Evolutionary conservation across 805 yeast species (phyloP), one percentile per base, ranked within the genome.

Genomic region (Kockiozyma suomiensis): DNA sequence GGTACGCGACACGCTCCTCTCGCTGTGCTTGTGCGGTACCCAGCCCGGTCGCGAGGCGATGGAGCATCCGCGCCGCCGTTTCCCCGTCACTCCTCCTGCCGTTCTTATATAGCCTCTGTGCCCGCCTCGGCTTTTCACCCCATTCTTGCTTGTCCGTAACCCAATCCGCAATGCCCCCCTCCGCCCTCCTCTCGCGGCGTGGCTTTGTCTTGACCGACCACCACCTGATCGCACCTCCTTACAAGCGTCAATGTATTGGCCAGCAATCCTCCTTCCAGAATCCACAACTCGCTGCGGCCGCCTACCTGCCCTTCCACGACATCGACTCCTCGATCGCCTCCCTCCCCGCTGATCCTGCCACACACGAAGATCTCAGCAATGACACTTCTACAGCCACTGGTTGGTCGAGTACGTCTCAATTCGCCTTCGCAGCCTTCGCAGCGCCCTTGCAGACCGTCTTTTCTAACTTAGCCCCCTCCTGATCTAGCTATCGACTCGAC

Each of bases 111-210:
- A 15, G 47, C 28, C 30, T 10, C 30, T n/a, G 30, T 10, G 26
- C 30, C 30, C 6, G 37, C 28, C 37, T 26, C 21, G 6, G 33
- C 33, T 7, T 10, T 30, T 30, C 23, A 45, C 26, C 46, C 7
- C 32, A 37, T 26, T 28, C 47, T 47, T 10, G 33, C 37, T 15
- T 37, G 23, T 40, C 47, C 54, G 32, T 19, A 3, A 10, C 13
- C 32, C 3, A 38, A 12, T 10, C 33, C 33, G 10, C 33, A 30
- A 40, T 41, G 54, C 32, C 37, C 38, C 33, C 54, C 35, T 42
- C 49, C 49, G 40, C 55, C 26, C 49, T 40, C 19, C 54, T 50
- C 35, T n/a, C 40, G 19, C 30, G 54, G 26, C 54, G 54, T 10
- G 47, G 54, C 46, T 30, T 30, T 10, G 13, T 50, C 37, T 17